These are phyloP conservation scores for Dactylonectria estremocensis DNA, from an alignment of 2,329 filamentous ascomycete species.

Conservation along the genomic window DNA sequence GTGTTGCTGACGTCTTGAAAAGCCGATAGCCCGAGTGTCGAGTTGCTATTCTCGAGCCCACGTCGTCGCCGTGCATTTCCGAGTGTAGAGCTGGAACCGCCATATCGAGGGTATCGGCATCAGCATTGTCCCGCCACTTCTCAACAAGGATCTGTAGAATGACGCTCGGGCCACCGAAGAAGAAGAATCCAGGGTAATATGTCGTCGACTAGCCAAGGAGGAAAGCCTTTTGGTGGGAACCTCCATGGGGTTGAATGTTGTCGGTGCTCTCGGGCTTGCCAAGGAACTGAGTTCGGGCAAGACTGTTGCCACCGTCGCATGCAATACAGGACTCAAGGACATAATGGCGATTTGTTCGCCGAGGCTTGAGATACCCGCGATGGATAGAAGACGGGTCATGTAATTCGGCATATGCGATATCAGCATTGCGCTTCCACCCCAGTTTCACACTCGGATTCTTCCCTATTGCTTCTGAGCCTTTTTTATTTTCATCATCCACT, in stretches of 20 bases:
- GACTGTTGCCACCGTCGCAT: conserved; percentile 16
- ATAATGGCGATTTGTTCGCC: neutral
- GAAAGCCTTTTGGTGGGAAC: conserved; percentile 12
- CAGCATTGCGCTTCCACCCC: too few relatives aligned
- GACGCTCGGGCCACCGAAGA: neutral
- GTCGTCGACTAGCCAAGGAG: conserved; percentile 5
- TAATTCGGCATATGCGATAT: too few relatives aligned
- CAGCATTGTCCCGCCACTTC: neutral
- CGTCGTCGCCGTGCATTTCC: neutral
- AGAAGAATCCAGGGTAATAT: conserved; percentile 2
- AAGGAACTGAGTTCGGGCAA: conserved; percentile 18
- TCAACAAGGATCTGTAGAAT: neutral
- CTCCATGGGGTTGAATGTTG: conserved; percentile 6
- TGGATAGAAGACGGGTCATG: neutral
- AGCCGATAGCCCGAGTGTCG: neutral
- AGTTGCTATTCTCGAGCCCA: conserved; percentile 3
- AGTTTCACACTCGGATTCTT: too few relatives aligned
- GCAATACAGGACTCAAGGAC: conserved; percentile 23
- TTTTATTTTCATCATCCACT: too few relatives aligned
- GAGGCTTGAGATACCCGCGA: neutral
- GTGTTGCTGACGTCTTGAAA: conserved; percentile 1
- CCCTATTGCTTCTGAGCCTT: too few relatives aligned
- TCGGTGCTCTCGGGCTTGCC: conserved; percentile 2
- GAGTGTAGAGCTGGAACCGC: neutral
- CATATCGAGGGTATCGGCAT: conserved; percentile 3